A percentile compares a stretch with the other conserved stretches of the same genome.
phyloP scores from a whole-genome alignment of 345 rosid genomes.

The Angophora floribunda region DNA sequence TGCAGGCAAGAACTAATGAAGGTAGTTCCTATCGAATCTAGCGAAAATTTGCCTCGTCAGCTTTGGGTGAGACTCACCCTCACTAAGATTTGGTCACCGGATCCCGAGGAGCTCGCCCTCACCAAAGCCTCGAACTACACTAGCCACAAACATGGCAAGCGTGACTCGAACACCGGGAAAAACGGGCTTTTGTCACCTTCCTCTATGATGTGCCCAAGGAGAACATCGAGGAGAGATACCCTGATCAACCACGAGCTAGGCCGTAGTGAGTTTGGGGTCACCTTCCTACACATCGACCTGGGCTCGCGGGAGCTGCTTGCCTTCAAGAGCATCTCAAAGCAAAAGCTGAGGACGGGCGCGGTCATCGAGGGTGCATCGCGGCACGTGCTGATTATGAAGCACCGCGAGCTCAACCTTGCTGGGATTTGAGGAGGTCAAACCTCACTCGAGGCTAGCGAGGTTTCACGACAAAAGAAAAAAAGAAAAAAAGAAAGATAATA shows the following conservation, averaged over 20 bases:
- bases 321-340: neutral
- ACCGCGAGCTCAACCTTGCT: neutral
- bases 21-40: neutral
- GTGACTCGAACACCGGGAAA: neutral
- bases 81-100: too few relatives aligned
- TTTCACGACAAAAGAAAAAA: neutral
- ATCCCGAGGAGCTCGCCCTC: neutral
- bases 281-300: neutral
- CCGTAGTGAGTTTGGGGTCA: neutral
- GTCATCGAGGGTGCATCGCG: neutral
- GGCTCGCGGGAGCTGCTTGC: neutral
- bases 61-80: too few relatives aligned
- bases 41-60: too few relatives aligned
- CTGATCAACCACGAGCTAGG: neutral
- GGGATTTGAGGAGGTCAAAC: neutral
- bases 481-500: neutral
- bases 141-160: neutral
- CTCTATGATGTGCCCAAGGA: neutral
- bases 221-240: neutral
- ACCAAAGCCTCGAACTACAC: neutral
- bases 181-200: neutral
- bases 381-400: neutral
- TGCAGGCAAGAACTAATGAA: too few relatives aligned
- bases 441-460: neutral
- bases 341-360: neutral